A percentile compares a stretch with the other conserved stretches of the same genome.
Evolutionary conservation across 1,139 yeast genomes (phyloP).

Genomic region (Suhomyces bokatorum): DNA sequence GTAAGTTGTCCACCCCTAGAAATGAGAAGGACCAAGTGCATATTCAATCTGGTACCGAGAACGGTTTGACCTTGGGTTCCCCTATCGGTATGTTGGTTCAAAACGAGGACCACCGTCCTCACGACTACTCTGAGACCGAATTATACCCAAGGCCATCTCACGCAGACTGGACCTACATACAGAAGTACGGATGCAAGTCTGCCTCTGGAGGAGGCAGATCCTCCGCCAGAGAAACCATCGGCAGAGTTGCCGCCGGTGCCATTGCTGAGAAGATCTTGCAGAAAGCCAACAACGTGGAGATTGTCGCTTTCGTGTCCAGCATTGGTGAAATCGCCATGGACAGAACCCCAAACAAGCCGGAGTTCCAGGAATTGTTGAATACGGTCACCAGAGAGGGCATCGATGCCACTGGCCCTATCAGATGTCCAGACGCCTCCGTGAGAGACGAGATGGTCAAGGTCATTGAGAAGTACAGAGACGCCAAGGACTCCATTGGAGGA

Average conservation of each 20-base stretch:
- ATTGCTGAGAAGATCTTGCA: conserved; percentile 88
- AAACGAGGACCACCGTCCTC: conserved; percentile 95
- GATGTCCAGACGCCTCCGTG: conserved; percentile 81
- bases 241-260: conserved; percentile 98
- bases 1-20: conserved; percentile 89
- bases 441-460: conserved; percentile 82
- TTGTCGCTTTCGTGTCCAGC: conserved; percentile 92
- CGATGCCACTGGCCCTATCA: conserved; percentile 83
- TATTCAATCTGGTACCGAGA: conserved; percentile 93
- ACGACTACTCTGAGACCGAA: conserved; percentile 93
- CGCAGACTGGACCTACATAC: conserved; percentile 91
- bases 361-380: conserved; percentile 64
- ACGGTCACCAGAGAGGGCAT: conserved; percentile 86
- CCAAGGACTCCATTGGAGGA: conserved; percentile 94
- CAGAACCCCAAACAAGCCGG: conserved; percentile 65
- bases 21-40: conserved; percentile 90
- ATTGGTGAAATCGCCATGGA: conserved; percentile 80
- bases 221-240: conserved; percentile 96
- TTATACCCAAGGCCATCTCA: conserved; percentile 96
- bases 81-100: conserved; percentile 92
- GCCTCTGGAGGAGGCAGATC: conserved; percentile 98
- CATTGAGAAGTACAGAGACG: conserved; percentile 83
- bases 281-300: conserved; percentile 81
- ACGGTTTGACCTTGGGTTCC: conserved; percentile 87
- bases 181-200: conserved; percentile 89